Evolutionary conservation across 148 eudicot genomes (phyloP).

Genomic region (Dysphania ambrosioides): DNA sequence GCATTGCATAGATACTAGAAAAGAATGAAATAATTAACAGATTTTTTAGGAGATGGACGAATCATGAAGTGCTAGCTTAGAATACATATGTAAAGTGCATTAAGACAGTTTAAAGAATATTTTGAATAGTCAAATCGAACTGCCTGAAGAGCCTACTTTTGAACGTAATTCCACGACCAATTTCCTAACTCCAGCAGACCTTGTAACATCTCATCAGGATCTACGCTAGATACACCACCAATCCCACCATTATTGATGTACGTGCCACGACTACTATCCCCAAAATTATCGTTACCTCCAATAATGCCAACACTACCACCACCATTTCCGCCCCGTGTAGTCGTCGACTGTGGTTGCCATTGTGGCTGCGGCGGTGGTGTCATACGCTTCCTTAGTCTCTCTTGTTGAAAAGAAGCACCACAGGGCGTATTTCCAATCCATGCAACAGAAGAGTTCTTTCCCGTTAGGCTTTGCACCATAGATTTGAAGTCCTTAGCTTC

Average conservation of each 20-base stretch:
- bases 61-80: no score
- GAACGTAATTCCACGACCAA: constrained; percentile 10
- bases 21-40: no score
- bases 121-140: no score
- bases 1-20: no score
- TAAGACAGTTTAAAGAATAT: no score
- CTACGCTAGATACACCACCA: not conserved
- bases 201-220: constrained; percentile 16
- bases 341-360: not conserved
- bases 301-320: not conserved
- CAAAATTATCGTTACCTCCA: not conserved
- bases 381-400: not conserved
- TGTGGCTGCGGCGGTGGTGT: not conserved
- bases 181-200: constrained; percentile 11
- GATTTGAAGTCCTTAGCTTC: constrained; percentile 42
- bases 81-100: no score
- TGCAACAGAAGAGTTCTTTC: constrained; percentile 24
- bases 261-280: not conserved
- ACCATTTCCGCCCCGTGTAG: not conserved
- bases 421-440: not conserved
- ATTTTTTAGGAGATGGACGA: no score
- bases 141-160: not conserved
- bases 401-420: not conserved
- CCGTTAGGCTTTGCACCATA: constrained; percentile 50
- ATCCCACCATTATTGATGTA: not conserved